Evolutionary conservation across 2,329 filamentous ascomycete genomes (phyloP).

Genomic region (Penicillium corylophilum): DNA sequence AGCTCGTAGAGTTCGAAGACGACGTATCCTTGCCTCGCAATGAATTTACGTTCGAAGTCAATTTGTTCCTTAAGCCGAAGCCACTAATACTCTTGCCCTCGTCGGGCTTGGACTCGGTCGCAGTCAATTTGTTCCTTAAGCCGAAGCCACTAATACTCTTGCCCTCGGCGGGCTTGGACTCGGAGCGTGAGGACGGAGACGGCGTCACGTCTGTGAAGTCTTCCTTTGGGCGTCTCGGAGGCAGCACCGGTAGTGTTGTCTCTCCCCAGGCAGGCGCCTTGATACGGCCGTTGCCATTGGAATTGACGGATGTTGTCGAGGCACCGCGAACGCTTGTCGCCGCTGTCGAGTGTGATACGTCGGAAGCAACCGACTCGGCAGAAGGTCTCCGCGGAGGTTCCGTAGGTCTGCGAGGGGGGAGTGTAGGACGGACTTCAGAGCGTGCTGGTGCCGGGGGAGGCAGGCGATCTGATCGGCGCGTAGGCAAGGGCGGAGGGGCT

Average conservation of each 20-base stretch:
- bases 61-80: conserved; percentile 1
- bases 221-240: conserved; percentile 46
- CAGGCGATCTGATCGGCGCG: conserved; percentile 33
- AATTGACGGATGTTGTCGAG: conserved; percentile 30
- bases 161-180: conserved; percentile 13
- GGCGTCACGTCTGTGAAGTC: conserved; percentile 20
- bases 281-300: conserved; percentile 36
- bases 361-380: conserved; percentile 53
- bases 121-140: conserved; percentile 8
- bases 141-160: conserved; percentile 7
- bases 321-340: conserved; percentile 40
- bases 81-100: conserved; percentile 6
- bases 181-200: conserved; percentile 20
- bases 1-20: conserved; percentile 5
- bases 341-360: conserved; percentile 51
- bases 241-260: conserved; percentile 54
- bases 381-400: conserved; percentile 42
- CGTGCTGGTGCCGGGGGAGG: conserved; percentile 31
- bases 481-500: conserved; percentile 47
- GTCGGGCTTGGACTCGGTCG: conserved; percentile 21
- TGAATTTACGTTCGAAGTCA: conserved; percentile 14
- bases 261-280: conserved; percentile 60
- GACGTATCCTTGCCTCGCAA: conserved; percentile 13
- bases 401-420: conserved; percentile 49
- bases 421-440: conserved; percentile 35